phyloP scores from a whole-genome alignment of 2,329 filamentous ascomycete species.

The Fusarium sp. region DNA sequence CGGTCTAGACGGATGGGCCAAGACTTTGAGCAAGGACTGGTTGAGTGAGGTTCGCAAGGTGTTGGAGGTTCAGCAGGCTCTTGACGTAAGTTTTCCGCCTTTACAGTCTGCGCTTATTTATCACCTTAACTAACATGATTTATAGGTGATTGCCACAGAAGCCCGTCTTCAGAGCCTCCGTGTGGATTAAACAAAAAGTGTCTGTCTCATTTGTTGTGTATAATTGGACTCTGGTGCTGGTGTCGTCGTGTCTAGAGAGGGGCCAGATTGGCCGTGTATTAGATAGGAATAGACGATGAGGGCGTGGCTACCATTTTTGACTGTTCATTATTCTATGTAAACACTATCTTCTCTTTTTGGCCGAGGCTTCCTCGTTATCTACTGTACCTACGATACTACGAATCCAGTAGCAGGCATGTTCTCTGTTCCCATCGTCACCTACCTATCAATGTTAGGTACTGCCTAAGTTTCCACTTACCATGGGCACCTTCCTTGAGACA shows the following conservation, averaged over 20 bases:
- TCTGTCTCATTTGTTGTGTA: conserved; percentile 52
- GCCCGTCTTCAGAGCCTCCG: conserved; percentile 88
- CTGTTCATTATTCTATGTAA: conserved; percentile 8
- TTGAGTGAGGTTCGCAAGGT: conserved; percentile 89
- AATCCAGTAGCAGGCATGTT: background rate
- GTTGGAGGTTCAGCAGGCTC: conserved; percentile 92
- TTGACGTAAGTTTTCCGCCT: conserved; percentile 76
- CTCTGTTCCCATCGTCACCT: background rate
- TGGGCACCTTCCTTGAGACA: too few relatives aligned
- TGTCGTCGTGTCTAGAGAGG: conserved; percentile 45
- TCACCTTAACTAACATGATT: conserved; percentile 29
- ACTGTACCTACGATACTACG: background rate
- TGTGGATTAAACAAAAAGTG: conserved; percentile 70
- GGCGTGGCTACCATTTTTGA: conserved; percentile 34
- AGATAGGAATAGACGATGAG: conserved; percentile 52
- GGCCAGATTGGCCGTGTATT: conserved; percentile 49
- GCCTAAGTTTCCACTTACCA: background rate
- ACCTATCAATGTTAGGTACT: background rate
- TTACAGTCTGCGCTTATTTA: background rate
- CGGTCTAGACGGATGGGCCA: conserved; percentile 90
- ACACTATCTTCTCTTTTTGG: background rate
- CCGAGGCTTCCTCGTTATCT: background rate
- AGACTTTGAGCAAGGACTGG: conserved; percentile 95
- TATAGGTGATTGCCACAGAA: conserved; percentile 86
- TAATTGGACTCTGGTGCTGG: conserved; percentile 45